Evolutionary conservation across 1,284 basidiomycete species (phyloP).

Genomic region (Pulchroboletus neoregius): DNA sequence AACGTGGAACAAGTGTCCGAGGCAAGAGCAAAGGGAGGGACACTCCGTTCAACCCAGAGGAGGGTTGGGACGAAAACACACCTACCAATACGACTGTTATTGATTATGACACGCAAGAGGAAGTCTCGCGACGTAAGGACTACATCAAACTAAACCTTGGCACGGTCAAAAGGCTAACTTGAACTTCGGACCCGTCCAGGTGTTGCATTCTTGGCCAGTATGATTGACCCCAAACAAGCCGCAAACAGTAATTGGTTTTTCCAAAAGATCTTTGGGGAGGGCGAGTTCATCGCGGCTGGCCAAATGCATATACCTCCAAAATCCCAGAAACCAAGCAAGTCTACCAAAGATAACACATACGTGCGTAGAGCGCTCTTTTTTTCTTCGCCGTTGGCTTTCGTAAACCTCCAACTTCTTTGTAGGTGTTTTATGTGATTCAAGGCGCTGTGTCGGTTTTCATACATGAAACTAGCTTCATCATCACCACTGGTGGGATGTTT

Average conservation of each 20-base stretch:
- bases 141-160: not conserved
- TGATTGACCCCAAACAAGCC: conserved; percentile 57
- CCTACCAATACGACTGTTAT: conserved; percentile 63
- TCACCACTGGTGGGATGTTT: conserved; percentile 84
- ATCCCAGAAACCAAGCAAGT: conserved; percentile 81
- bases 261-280: conserved; percentile 94
- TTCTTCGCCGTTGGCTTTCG: not conserved
- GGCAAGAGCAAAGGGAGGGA: conserved; percentile 43
- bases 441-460: conserved; percentile 86
- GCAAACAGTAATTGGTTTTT: conserved; percentile 74
- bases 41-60: conserved; percentile 55
- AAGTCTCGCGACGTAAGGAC: conserved; percentile 67
- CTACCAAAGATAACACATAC: conserved; percentile 92
- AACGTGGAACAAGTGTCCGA: conserved; percentile 35
- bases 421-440: conserved; percentile 87
- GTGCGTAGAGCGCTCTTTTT: conserved; percentile 47
- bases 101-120: conserved; percentile 60
- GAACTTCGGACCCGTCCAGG: conserved; percentile 39
- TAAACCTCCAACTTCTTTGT: conserved; percentile 3
- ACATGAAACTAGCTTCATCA: conserved; percentile 72
- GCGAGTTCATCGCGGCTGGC: conserved; percentile 87
- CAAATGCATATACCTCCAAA: conserved; percentile 78
- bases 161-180: conserved; percentile 1
- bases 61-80: conserved; percentile 87
- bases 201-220: conserved; percentile 69